phyloP scores from a whole-genome alignment of 257 asterid genomes.

The Nicotiana tabacum region DNA sequence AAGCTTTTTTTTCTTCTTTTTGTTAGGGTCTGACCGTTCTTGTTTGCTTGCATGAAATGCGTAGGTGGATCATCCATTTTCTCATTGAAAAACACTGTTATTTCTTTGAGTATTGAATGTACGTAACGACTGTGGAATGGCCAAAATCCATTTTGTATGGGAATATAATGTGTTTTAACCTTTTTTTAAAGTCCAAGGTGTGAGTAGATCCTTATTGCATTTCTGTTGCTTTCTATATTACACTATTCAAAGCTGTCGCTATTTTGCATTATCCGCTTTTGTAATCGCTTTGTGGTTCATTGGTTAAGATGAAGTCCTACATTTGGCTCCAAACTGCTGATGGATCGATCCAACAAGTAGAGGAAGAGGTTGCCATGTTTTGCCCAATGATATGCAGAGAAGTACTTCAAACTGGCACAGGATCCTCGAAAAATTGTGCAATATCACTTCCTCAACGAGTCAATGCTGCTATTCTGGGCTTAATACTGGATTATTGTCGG shows the following conservation, averaged over 20 bases:
- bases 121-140: not conserved
- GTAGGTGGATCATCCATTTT: not conserved
- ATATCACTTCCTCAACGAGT: constrained; percentile 88
- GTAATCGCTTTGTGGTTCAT: not conserved
- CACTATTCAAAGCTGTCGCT: not conserved
- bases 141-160: not conserved
- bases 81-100: not conserved
- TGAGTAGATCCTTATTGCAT: not conserved
- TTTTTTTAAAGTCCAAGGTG: not conserved
- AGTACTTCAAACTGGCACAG: constrained; percentile 63
- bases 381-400: constrained; percentile 85
- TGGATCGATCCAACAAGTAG: constrained; percentile 78
- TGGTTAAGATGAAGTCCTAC: constrained; percentile 56
- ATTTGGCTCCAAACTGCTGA: constrained; percentile 89
- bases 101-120: not conserved
- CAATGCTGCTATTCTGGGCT: constrained; percentile 71
- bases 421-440: constrained; percentile 80
- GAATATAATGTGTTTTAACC: not conserved
- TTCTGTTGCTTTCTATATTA: not conserved
- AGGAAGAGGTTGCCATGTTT: constrained; percentile 82
- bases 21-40: not conserved
- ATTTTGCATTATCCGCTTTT: not conserved
- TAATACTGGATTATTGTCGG: constrained; percentile 86
- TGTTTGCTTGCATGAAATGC: not conserved
- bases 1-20: not conserved